Percentiles rank a stretch among this genome's conserved stretches.
Conservation (phyloP, 148 eudicot species). For the Diospyros lotus region DNA sequence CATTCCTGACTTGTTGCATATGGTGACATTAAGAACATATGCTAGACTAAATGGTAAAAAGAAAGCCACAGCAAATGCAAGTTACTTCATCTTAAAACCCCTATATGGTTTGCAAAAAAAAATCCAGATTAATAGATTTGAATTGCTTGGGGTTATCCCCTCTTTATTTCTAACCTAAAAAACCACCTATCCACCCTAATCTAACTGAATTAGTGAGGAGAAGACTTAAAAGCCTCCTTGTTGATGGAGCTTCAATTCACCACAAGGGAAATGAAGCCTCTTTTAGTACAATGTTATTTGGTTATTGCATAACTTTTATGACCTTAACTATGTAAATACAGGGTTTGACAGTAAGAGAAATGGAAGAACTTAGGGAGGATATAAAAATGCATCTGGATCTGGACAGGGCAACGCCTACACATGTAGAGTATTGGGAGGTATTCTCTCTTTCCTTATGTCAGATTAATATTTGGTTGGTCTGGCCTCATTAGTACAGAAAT, state of each 20-base stretch:
- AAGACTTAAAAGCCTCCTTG: no score
- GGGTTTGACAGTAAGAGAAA: constrained; percentile 89
- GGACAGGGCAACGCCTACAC: constrained; percentile 80
- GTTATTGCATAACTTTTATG: neutral
- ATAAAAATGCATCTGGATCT: constrained; percentile 87
- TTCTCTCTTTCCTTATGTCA: neutral
- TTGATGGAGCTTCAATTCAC: neutral
- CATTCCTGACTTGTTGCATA: no score
- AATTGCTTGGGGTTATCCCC: no score
- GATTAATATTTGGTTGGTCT: neutral
- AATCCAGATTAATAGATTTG: no score
- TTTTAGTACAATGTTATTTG: neutral
- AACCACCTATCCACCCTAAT: no score
- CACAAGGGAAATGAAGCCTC: neutral
- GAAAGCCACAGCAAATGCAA: no score
- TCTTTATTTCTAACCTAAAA: no score
- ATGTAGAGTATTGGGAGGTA: constrained; percentile 83
- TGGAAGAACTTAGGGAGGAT: constrained; percentile 89
- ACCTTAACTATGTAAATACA: constrained; percentile 17
- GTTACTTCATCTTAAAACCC: no score
- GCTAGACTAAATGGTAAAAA: no score
- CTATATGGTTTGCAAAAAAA: no score
- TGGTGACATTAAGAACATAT: no score
- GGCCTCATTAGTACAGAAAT: neutral
- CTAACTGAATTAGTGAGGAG: no score